These are phyloP conservation scores for Phycomyces blakesleeanus DNA, from an alignment of 192 early-diverging fungal species.

Conservation along the genomic window DNA sequence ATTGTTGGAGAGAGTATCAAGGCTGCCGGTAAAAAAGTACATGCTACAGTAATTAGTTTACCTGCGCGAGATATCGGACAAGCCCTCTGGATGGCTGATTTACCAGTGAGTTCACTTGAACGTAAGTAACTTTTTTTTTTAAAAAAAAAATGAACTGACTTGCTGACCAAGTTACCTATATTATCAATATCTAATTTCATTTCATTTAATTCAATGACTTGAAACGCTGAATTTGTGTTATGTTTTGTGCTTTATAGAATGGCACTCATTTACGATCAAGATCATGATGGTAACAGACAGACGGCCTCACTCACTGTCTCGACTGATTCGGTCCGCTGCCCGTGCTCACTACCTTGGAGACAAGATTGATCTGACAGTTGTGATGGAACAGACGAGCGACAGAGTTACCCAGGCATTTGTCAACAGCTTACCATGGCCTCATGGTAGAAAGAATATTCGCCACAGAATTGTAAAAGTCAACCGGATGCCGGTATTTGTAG, in stretches of 20 bases:
- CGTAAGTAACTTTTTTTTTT: conserved; percentile 32
- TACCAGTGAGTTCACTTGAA: conserved; percentile 40
- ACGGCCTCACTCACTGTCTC: conserved; percentile 43
- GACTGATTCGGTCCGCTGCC: conserved; percentile 43
- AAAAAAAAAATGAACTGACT: too few relatives aligned
- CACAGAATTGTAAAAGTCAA: conserved; percentile 48
- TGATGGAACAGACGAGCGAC: conserved; percentile 51
- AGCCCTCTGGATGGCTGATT: conserved; percentile 43
- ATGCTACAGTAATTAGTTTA: conserved; percentile 37
- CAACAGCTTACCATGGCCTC: conserved; percentile 40
- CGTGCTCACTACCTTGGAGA: conserved; percentile 51
- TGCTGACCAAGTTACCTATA: too few relatives aligned
- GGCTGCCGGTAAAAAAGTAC: conserved; percentile 19
- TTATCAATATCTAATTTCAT: too few relatives aligned
- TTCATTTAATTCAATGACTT: too few relatives aligned
- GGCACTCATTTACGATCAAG: conserved; percentile 46
- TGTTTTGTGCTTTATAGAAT: too few relatives aligned
- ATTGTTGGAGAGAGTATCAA: conserved; percentile 12
- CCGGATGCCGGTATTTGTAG: conserved; percentile 47
- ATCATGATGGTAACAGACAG: conserved; percentile 46
- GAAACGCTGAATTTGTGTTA: too few relatives aligned
- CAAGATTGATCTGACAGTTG: conserved; percentile 42
- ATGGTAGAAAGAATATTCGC: conserved; percentile 44
- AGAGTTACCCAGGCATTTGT: conserved; percentile 42
- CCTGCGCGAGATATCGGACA: conserved; percentile 40